Percentiles rank a stretch among this genome's conserved stretches.
Conservation (phyloP, 2,329 filamentous ascomycete genomes). For the Colletotrichum abscissum region DNA sequence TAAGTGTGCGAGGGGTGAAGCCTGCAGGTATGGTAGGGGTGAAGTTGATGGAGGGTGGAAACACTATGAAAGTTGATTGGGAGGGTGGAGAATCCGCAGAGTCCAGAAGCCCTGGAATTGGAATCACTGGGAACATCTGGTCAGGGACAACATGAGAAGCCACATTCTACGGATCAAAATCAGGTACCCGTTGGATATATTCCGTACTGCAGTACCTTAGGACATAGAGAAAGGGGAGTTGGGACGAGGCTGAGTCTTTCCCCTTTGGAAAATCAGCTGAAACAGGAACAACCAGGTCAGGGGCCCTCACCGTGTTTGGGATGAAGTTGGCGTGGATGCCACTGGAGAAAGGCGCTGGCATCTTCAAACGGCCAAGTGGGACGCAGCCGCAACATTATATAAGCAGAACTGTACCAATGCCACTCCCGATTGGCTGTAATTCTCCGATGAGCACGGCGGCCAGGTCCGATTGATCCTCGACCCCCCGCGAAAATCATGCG, state of each 20-base stretch:
- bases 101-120: background rate
- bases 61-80: slow-evolving; percentile 10
- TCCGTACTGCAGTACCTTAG: too few species aligned
- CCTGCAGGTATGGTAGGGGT: background rate
- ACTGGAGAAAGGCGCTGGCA: background rate
- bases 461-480: slow-evolving; percentile 30
- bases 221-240: background rate
- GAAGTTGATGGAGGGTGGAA: slow-evolving; percentile 1
- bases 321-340: background rate
- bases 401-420: background rate
- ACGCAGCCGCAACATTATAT: slow-evolving; percentile 14
- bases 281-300: slow-evolving; percentile 31
- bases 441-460: slow-evolving; percentile 10
- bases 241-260: slow-evolving; percentile 21
- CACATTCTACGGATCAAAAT: background rate
- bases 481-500: slow-evolving; percentile 32
- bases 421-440: slow-evolving; percentile 21
- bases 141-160: background rate
- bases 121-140: background rate
- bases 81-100: background rate
- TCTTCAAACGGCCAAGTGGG: slow-evolving; percentile 33
- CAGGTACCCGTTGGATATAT: too few species aligned
- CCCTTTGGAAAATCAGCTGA: slow-evolving; percentile 29
- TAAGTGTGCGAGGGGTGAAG: background rate
- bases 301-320: slow-evolving; percentile 12